Conservation (phyloP, 2,329 filamentous ascomycete species). For the Colletotrichum camelliae region DNA sequence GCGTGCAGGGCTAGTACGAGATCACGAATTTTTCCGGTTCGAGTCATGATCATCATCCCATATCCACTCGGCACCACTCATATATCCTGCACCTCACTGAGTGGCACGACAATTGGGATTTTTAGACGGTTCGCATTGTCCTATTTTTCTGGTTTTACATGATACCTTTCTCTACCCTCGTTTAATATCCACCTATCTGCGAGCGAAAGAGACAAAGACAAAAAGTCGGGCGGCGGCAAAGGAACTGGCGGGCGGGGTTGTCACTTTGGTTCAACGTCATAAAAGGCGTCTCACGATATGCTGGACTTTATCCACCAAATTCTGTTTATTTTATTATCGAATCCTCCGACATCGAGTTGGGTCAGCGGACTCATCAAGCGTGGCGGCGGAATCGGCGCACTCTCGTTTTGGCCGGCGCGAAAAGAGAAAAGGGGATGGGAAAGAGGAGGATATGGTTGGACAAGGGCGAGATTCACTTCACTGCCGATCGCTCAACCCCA, state of each 20-base stretch:
- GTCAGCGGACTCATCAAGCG: background rate
- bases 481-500: conserved; percentile 12
- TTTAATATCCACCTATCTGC: conserved; percentile 23
- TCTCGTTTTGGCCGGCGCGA: background rate
- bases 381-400: background rate
- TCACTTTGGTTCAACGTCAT: conserved; percentile 14
- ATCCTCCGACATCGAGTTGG: background rate
- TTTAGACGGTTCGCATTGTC: conserved; percentile 11
- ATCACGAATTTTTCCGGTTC: conserved; percentile 21
- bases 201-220: conserved; percentile 19
- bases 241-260: conserved; percentile 11
- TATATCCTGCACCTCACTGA: background rate
- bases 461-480: background rate
- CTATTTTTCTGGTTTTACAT: background rate
- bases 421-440: background rate
- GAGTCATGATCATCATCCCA: conserved; percentile 18
- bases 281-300: conserved; percentile 14
- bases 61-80: conserved; percentile 4
- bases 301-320: conserved; percentile 4
- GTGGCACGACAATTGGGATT: background rate
- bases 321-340: background rate
- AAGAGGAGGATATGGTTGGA: background rate
- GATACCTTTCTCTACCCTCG: conserved; percentile 23
- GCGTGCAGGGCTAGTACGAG: conserved; percentile 13
- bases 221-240: conserved; percentile 12